Evolutionary conservation across 768 basidiomycete species (phyloP).

Genomic region (Suillus americanus): DNA sequence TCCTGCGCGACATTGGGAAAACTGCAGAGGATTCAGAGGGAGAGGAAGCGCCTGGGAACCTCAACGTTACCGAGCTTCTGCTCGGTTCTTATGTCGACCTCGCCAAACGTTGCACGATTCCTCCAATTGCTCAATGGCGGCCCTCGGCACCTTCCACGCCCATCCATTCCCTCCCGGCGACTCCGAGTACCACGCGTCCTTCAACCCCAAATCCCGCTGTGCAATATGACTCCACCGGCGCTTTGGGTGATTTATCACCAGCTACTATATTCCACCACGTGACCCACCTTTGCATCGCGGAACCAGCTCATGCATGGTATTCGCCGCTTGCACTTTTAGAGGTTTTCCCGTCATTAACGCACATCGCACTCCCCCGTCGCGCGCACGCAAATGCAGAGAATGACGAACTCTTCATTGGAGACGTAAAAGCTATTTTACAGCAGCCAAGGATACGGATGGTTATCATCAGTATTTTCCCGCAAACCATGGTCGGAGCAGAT

Average conservation of each 20-base stretch:
- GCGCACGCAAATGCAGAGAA: conserved; percentile 42
- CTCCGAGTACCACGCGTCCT: conserved; percentile 15
- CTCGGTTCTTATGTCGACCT: conserved; percentile 12
- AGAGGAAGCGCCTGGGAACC: not conserved
- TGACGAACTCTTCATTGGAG: conserved; percentile 36
- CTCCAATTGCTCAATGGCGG: conserved; percentile 8
- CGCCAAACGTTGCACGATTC: not conserved
- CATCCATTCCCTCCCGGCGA: not conserved
- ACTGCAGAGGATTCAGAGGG: conserved; percentile 4
- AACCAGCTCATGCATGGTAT: conserved; percentile 17
- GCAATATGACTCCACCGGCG: not conserved
- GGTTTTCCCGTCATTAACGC: conserved; percentile 35
- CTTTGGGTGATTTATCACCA: not conserved
- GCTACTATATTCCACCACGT: not conserved
- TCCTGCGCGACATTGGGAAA: conserved; percentile 3
- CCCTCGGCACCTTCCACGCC: conserved; percentile 16
- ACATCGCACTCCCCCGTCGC: conserved; percentile 40
- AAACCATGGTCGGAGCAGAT: conserved; percentile 11
- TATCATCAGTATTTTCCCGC: conserved; percentile 35
- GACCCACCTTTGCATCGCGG: conserved; percentile 19
- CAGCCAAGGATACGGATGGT: conserved; percentile 33
- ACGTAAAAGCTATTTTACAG: conserved; percentile 30
- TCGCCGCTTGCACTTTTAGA: conserved; percentile 13
- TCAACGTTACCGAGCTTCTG: conserved; percentile 7
- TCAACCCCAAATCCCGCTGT: conserved; percentile 24